These are phyloP conservation scores for Alliaria petiolata DNA, from an alignment of 345 rosid species.

Conservation along the genomic window DNA sequence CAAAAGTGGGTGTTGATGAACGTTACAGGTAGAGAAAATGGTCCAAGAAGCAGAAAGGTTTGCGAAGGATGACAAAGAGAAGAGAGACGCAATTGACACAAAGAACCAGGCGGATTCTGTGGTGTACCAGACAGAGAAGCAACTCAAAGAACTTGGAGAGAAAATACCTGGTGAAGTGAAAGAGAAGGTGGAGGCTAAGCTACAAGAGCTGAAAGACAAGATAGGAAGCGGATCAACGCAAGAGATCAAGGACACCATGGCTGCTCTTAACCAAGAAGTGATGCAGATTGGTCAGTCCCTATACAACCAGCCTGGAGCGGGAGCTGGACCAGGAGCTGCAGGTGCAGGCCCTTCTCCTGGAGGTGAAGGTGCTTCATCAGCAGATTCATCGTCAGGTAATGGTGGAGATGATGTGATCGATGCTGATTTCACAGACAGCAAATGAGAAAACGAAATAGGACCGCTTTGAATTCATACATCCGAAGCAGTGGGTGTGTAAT, in stretches of 20 bases:
- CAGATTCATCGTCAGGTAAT: slow-evolving; percentile 43
- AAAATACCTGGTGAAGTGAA: slow-evolving; percentile 83
- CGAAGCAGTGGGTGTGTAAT: not conserved
- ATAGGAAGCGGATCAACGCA: slow-evolving; percentile 70
- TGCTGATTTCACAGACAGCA: slow-evolving; percentile 88
- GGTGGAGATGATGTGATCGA: slow-evolving; percentile 81
- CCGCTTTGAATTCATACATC: not conserved
- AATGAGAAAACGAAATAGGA: slow-evolving; percentile 35
- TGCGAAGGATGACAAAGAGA: slow-evolving; percentile 88
- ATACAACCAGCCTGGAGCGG: slow-evolving; percentile 82
- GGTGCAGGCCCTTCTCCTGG: slow-evolving; percentile 55
- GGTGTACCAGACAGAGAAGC: slow-evolving; percentile 94
- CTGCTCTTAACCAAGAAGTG: slow-evolving; percentile 88
- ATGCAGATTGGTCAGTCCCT: slow-evolving; percentile 94
- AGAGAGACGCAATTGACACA: slow-evolving; percentile 94
- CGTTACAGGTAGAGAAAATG: slow-evolving; percentile 75
- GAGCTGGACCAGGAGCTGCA: slow-evolving; percentile 6
- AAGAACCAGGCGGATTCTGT: slow-evolving; percentile 96
- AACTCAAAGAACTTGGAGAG: slow-evolving; percentile 86
- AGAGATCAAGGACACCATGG: slow-evolving; percentile 72
- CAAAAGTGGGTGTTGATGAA: not conserved
- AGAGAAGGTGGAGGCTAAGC: slow-evolving; percentile 85
- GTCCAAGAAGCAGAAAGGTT: slow-evolving; percentile 87
- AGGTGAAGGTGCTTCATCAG: slow-evolving; percentile 50
- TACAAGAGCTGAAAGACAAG: slow-evolving; percentile 78